Conservation (phyloP, 352 stramenopile species). For the Globisporangium okanoganense region DNA sequence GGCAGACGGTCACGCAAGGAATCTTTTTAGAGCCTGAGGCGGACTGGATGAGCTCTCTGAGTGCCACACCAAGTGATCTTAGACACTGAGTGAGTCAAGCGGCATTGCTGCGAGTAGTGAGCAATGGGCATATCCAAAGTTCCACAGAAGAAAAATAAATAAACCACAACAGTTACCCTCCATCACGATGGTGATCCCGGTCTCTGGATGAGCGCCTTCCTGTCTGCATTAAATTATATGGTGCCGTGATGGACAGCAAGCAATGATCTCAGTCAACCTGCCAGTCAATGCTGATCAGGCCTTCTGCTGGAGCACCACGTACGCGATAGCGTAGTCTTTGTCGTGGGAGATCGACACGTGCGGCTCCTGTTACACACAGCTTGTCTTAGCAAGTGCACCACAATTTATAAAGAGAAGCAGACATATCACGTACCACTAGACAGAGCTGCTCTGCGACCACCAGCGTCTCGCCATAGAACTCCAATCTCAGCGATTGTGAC, state of each 20-base stretch:
- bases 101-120: background rate
- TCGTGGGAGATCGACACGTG: constrained; percentile 81
- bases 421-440: constrained; percentile 37
- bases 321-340: constrained; percentile 75
- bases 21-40: constrained; percentile 31
- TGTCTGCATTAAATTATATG: background rate
- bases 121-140: background rate
- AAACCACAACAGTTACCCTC: background rate
- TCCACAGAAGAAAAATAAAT: background rate
- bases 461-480: constrained; percentile 59
- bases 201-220: background rate
- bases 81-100: background rate
- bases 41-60: background rate
- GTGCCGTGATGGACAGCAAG: background rate
- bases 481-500: constrained; percentile 38
- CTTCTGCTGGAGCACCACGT: constrained; percentile 60
- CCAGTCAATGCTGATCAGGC: background rate
- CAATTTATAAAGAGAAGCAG: background rate
- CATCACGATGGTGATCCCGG: background rate
- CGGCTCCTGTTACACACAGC: constrained; percentile 27
- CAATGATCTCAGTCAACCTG: background rate
- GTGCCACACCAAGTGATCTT: background rate
- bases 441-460: constrained; percentile 44
- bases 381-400: background rate
- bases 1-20: constrained; percentile 40